Conservation (phyloP, 148 eudicot species). For the Nepenthes gracilis region DNA sequence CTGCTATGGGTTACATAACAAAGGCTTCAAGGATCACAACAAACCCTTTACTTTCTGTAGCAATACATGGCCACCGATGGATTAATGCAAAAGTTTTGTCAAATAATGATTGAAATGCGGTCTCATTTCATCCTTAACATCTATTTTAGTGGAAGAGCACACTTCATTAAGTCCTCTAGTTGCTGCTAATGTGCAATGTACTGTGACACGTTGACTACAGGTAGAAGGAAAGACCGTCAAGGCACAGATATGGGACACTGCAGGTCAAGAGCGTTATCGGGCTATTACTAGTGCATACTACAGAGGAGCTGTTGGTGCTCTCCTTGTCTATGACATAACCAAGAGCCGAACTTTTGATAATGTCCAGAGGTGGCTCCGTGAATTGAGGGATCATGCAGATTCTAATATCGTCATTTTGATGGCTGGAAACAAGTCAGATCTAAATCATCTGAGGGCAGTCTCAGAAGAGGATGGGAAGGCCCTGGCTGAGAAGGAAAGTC, state of each 20-base stretch:
- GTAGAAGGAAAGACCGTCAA: slow-evolving; percentile 80
- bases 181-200: no score
- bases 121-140: no score
- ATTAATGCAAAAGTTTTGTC: no score
- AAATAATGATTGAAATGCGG: no score
- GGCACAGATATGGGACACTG: slow-evolving; percentile 28
- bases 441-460: slow-evolving; percentile 50
- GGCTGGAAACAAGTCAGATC: slow-evolving; percentile 64
- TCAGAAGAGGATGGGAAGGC: slow-evolving; percentile 27
- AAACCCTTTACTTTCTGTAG: no score
- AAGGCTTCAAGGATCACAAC: no score
- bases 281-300: slow-evolving; percentile 84
- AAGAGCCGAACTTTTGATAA: slow-evolving; percentile 53
- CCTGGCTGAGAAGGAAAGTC: slow-evolving; percentile 53
- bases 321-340: no score
- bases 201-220: slow-evolving; percentile 12
- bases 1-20: no score
- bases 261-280: slow-evolving; percentile 63
- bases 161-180: no score
- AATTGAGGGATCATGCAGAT: slow-evolving; percentile 28
- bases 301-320: slow-evolving; percentile 41
- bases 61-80: no score
- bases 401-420: slow-evolving; percentile 74
- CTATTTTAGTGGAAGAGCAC: no score
- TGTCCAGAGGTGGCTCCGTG: slow-evolving; percentile 43